phyloP scores from a whole-genome alignment of 352 stramenopile species.

The Stramenopiles sp. region DNA sequence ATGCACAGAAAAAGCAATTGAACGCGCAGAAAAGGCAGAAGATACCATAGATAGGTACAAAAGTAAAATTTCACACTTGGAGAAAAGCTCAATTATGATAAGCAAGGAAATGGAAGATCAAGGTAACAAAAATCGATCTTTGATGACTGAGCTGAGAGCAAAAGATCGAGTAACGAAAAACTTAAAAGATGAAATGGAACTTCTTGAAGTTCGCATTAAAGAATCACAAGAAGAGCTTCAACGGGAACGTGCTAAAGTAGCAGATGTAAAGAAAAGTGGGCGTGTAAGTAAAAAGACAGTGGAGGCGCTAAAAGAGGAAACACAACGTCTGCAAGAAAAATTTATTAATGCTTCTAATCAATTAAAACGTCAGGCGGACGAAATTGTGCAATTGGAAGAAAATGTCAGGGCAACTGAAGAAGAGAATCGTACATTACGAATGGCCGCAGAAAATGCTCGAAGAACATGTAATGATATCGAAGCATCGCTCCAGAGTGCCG shows the following conservation, averaged over 20 bases:
- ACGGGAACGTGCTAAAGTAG: not conserved
- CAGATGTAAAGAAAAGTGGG: not conserved
- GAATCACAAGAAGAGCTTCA: not conserved
- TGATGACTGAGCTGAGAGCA: not conserved
- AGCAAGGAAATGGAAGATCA: slow-evolving; percentile 1
- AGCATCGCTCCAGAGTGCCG: not conserved
- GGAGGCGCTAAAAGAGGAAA: not conserved
- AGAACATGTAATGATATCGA: not conserved
- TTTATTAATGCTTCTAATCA: slow-evolving; percentile 4
- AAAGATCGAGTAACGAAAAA: not conserved
- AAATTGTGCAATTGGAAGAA: slow-evolving; percentile 9
- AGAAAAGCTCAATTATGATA: not conserved
- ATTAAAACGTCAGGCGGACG: slow-evolving; percentile 1
- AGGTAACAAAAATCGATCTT: not conserved
- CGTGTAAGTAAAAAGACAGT: not conserved
- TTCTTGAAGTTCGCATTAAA: not conserved
- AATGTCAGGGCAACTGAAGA: not conserved
- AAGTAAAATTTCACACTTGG: not conserved
- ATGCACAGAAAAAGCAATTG: slow-evolving; percentile 10
- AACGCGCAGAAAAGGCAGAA: slow-evolving; percentile 7
- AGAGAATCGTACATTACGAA: slow-evolving; percentile 1
- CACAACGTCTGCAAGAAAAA: slow-evolving; percentile 1
- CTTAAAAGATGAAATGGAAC: not conserved
- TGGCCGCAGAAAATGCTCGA: not conserved
- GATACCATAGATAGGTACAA: not conserved